phyloP scores from a whole-genome alignment of 176 grass and related monocot species.

The Rhynchospora breviuscula region DNA sequence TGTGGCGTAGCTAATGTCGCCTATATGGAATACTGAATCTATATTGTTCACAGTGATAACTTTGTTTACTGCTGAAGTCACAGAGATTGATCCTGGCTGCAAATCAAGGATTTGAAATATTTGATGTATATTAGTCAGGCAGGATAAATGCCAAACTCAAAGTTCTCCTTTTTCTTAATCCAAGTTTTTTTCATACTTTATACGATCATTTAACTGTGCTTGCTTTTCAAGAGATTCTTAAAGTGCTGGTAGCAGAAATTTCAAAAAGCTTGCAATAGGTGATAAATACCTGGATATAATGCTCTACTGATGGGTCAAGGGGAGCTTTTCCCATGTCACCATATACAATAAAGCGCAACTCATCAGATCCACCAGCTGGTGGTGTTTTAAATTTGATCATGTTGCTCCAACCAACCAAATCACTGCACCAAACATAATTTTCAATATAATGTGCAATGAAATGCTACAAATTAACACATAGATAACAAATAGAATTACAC shows the following conservation, averaged over 20 bases:
- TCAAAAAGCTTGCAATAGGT: background rate
- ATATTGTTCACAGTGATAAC: slow-evolving; percentile 40
- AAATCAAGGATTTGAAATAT: slow-evolving; percentile 7
- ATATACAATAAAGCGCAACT: slow-evolving; percentile 47
- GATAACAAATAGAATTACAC: slow-evolving; percentile 13
- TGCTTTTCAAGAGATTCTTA: background rate
- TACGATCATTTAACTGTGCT: background rate
- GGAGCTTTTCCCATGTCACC: slow-evolving; percentile 97
- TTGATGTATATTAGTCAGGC: background rate
- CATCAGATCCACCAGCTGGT: slow-evolving; percentile 49
- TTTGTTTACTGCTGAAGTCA: slow-evolving; percentile 40
- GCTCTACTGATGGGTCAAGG: slow-evolving; percentile 66
- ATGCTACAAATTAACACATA: background rate
- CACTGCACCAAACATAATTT: slow-evolving; percentile 28
- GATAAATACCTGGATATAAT: slow-evolving; percentile 62
- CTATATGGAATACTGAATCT: slow-evolving; percentile 80
- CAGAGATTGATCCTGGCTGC: slow-evolving; percentile 63
- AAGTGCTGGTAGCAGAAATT: background rate
- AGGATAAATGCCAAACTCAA: background rate
- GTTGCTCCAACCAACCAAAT: slow-evolving; percentile 69
- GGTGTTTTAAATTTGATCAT: slow-evolving; percentile 48
- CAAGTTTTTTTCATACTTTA: background rate
- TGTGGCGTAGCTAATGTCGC: slow-evolving; percentile 84
- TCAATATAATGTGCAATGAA: background rate
- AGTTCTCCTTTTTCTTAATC: background rate